phyloP scores from a whole-genome alignment of 1,284 basidiomycete genomes.

The Ganoderma leucocontextum region DNA sequence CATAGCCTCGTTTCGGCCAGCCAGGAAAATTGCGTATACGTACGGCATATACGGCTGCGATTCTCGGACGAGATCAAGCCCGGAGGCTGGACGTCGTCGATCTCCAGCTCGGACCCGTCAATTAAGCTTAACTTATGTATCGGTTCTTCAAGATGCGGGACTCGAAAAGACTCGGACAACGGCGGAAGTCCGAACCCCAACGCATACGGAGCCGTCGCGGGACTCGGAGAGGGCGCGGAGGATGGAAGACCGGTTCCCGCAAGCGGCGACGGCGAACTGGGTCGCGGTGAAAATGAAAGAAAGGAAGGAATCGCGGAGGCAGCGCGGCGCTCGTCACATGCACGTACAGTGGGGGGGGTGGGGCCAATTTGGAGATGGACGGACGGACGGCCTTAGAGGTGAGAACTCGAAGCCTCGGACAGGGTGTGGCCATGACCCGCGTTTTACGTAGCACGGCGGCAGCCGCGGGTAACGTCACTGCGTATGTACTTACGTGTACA shows the following conservation, averaged over 20 bases:
- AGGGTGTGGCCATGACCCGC: neutral
- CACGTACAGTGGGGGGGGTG: neutral
- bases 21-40: neutral
- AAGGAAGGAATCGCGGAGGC: neutral
- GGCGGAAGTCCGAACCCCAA: too few relatives aligned
- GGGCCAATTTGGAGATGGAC: neutral
- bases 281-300: neutral
- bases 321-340: neutral
- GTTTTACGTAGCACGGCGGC: neutral
- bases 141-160: neutral
- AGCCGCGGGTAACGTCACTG: neutral
- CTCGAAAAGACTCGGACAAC: neutral
- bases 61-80: conserved; percentile 1
- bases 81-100: neutral
- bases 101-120: neutral
- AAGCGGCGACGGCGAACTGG: conserved; percentile 2
- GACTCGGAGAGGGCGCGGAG: neutral
- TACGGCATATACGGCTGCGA: neutral
- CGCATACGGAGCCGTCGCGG: neutral
- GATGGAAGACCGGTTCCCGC: neutral
- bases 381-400: neutral
- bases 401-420: neutral
- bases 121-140: neutral
- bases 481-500: neutral
- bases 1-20: neutral